Conservation (phyloP, 2,329 filamentous ascomycete species). For the Colletotrichum camelliae region DNA sequence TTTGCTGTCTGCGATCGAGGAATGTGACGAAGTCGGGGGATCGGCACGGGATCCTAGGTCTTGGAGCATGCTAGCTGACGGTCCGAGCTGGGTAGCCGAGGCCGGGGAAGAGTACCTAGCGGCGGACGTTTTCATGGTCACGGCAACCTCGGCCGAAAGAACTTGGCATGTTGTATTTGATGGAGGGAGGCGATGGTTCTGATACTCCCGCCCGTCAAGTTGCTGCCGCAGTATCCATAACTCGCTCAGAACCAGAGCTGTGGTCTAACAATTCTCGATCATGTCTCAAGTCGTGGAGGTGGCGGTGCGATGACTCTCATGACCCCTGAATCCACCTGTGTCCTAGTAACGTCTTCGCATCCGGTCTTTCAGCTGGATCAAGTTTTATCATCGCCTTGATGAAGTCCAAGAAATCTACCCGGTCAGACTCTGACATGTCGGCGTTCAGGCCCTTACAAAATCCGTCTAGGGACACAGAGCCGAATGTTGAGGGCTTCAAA, state of each 20-base stretch:
- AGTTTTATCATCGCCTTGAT: background rate
- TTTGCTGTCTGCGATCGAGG: background rate
- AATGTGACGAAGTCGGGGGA: background rate
- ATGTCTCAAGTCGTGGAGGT: too few species aligned
- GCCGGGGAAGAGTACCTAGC: background rate
- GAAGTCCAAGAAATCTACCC: background rate
- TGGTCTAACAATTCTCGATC: too few species aligned
- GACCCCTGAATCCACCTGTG: background rate
- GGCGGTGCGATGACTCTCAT: background rate
- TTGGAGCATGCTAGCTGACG: background rate
- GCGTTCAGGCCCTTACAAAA: background rate
- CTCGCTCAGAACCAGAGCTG: too few species aligned
- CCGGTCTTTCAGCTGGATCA: background rate
- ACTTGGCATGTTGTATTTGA: background rate
- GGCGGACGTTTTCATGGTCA: background rate
- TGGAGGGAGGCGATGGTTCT: accelerated
- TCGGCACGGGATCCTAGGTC: background rate
- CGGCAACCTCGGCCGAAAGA: background rate
- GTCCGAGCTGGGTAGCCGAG: background rate
- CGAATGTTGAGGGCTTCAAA: background rate
- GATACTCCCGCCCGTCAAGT: background rate
- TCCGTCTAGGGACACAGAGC: background rate
- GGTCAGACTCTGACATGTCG: background rate
- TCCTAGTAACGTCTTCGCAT: background rate
- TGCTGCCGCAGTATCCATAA: too few species aligned